A percentile compares a stretch with the other conserved stretches of the same genome.
These are phyloP conservation scores for Dendrobium nobile DNA, from an alignment of 106 monocot genomes.

Conservation along the genomic window DNA sequence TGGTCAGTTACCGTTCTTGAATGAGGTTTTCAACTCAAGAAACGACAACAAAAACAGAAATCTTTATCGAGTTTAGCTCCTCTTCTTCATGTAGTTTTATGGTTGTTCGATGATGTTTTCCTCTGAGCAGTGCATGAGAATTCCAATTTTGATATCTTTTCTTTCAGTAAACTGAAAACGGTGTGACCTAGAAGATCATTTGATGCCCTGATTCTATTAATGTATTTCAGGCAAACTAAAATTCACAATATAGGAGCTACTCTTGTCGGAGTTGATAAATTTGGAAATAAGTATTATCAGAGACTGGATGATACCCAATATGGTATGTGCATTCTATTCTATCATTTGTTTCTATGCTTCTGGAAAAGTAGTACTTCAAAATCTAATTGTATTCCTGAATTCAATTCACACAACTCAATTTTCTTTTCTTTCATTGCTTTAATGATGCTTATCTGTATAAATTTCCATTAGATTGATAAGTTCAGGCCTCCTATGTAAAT, in stretches of 20 bases:
- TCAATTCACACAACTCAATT: background rate
- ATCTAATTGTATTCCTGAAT: background rate
- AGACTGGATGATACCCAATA: conserved; percentile 64
- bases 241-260: conserved; percentile 95
- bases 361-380: background rate
- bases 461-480: background rate
- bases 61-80: too few species aligned
- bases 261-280: conserved; percentile 86
- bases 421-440: background rate
- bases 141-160: background rate
- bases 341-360: background rate
- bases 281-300: conserved; percentile 95
- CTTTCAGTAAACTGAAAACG: background rate
- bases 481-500: background rate
- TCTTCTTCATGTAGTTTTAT: too few species aligned
- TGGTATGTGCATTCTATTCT: conserved; percentile 36
- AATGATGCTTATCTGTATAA: background rate
- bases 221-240: conserved; percentile 82
- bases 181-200: background rate
- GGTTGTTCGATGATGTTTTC: too few species aligned
- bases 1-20: too few species aligned
- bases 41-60: too few species aligned
- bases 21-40: too few species aligned
- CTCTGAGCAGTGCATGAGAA: background rate
- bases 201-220: background rate